phyloP scores from a whole-genome alignment of 805 yeast genomes.

The Saccharomycopsis fermentans region DNA sequence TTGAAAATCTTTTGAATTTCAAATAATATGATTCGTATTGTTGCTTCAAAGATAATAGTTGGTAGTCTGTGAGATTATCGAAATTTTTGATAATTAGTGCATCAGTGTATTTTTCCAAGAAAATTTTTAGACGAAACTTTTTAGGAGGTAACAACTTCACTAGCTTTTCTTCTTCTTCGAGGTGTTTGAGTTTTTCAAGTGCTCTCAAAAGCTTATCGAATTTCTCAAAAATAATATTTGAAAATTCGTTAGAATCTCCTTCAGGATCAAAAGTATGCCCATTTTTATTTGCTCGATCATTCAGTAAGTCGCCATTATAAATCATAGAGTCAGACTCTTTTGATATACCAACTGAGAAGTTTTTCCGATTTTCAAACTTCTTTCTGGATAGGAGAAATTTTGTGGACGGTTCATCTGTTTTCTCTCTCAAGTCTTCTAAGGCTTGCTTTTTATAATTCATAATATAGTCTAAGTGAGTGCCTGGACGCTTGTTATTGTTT shows the following conservation, averaged over 20 bases:
- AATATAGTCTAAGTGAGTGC: constrained; percentile 3
- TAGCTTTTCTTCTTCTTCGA: constrained; percentile 12
- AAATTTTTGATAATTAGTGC: not conserved
- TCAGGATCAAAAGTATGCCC: not conserved
- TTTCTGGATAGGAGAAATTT: not conserved
- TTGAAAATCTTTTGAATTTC: not conserved
- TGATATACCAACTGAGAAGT: constrained; percentile 1
- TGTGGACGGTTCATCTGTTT: not conserved
- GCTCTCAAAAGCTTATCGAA: constrained; percentile 4
- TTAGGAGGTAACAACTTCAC: constrained; percentile 13
- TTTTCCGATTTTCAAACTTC: not conserved
- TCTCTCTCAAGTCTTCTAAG: not conserved
- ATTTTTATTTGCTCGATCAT: not conserved
- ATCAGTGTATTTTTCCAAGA: constrained; percentile 7
- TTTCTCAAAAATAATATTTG: constrained; percentile 4
- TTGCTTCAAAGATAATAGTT: not conserved
- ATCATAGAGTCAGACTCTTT: constrained; percentile 5
- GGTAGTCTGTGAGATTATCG: not conserved
- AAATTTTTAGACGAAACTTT: constrained; percentile 15
- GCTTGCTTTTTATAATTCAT: constrained; percentile 8
- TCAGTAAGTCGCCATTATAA: not conserved
- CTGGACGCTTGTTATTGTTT: not conserved
- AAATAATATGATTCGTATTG: constrained; percentile 7
- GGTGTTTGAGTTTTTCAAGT: constrained; percentile 3
- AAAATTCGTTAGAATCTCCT: not conserved